Evolutionary conservation across 208 protist genomes (phyloP).

Genomic region (Leishmania amazonensis): DNA sequence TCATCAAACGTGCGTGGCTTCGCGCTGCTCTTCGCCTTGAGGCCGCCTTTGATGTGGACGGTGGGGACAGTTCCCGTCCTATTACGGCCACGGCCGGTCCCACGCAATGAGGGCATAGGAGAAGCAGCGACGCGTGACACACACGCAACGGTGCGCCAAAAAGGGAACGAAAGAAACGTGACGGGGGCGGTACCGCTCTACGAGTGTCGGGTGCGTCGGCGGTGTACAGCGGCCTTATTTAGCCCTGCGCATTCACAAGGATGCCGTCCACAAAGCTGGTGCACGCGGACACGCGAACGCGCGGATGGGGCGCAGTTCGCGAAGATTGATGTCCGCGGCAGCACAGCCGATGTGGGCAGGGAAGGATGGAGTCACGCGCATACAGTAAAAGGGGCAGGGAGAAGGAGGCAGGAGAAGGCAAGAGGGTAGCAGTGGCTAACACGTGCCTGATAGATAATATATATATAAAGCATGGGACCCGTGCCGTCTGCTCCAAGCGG

Average conservation of each 20-base stretch:
- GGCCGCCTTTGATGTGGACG: constrained; percentile 7
- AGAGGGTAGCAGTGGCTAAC: background rate
- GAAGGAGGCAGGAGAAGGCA: background rate
- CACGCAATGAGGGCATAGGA: constrained; percentile 9
- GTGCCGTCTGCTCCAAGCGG: background rate
- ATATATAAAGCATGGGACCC: background rate
- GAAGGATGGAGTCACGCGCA: background rate
- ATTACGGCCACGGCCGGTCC: constrained; percentile 6
- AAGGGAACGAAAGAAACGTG: background rate
- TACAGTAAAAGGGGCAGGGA: background rate
- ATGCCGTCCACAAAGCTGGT: background rate
- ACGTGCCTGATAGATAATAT: background rate
- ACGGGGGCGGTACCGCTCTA: background rate
- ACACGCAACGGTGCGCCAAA: background rate
- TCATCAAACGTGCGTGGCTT: constrained; percentile 53
- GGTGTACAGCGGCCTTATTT: background rate
- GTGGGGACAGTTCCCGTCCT: constrained; percentile 12
- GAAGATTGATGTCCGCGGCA: background rate
- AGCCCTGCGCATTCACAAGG: background rate
- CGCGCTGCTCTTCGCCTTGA: constrained; percentile 4
- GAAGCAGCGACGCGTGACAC: background rate
- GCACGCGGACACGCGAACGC: background rate
- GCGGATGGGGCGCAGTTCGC: background rate
- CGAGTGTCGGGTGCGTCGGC: background rate
- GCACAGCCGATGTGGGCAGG: background rate